Conservation (phyloP, 2,329 filamentous ascomycete genomes). For the Dichotomopilus funicola region DNA sequence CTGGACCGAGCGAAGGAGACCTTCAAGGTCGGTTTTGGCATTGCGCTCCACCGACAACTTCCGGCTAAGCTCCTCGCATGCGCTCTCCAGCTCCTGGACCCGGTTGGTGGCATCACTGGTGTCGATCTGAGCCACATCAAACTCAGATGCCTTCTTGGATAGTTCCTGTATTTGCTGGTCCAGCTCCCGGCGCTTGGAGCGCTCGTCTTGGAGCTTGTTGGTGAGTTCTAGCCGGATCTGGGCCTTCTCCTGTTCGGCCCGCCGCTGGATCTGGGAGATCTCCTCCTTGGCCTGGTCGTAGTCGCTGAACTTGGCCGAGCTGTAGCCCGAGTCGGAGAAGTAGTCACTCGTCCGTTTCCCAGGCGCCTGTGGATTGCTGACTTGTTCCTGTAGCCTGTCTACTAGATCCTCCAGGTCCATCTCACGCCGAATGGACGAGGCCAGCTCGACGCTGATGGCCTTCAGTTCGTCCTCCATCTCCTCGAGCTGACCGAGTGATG, state of each 20-base stretch:
- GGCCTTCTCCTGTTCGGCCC: conserved; percentile 85
- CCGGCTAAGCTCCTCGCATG: conserved; percentile 75
- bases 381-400: conserved; percentile 77
- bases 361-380: conserved; percentile 48
- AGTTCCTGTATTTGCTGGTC: conserved; percentile 80
- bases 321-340: conserved; percentile 92
- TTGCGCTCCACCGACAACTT: conserved; percentile 78
- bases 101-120: conserved; percentile 51
- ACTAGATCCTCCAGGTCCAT: conserved; percentile 95
- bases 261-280: conserved; percentile 73
- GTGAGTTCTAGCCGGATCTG: conserved; percentile 79
- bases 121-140: conserved; percentile 50
- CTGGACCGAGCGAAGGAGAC: conserved; percentile 76
- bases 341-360: conserved; percentile 89
- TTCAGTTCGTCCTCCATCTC: conserved; percentile 93
- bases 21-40: conserved; percentile 89
- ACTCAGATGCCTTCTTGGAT: conserved; percentile 67
- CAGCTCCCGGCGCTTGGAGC: conserved; percentile 64
- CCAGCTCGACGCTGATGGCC: conserved; percentile 87
- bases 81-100: conserved; percentile 70
- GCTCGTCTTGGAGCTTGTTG: conserved; percentile 80
- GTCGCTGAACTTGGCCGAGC: conserved; percentile 71
- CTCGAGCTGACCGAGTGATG: conserved; percentile 54
- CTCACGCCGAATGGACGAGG: conserved; percentile 85
- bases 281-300: conserved; percentile 59